Conservation (phyloP, 148 eudicot species). For the Fagopyrum esculentum region DNA sequence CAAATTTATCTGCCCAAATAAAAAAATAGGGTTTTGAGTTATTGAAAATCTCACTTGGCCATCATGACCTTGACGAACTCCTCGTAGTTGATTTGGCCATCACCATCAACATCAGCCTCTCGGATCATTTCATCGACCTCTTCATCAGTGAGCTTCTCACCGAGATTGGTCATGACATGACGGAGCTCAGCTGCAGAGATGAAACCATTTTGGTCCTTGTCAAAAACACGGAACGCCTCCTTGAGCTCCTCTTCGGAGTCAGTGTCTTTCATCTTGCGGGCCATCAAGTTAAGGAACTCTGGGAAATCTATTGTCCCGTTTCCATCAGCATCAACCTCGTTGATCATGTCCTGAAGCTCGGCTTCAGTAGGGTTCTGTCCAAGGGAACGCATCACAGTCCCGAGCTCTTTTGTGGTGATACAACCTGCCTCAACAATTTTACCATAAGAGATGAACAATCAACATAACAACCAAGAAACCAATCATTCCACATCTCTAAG, state of each 20-base stretch:
- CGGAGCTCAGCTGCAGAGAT: slow-evolving; percentile 80
- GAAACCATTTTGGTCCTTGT: slow-evolving; percentile 81
- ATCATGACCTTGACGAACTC: slow-evolving; percentile 76
- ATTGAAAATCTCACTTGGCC: slow-evolving; percentile 39
- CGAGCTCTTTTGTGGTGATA: slow-evolving; percentile 84
- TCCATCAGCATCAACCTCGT: slow-evolving; percentile 65
- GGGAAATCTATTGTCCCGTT: slow-evolving; percentile 76
- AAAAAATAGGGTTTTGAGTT: slow-evolving; percentile 1
- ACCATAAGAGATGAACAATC: not conserved
- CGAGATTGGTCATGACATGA: slow-evolving; percentile 74
- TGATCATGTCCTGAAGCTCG: slow-evolving; percentile 73
- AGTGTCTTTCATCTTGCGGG: slow-evolving; percentile 72
- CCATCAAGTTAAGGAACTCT: slow-evolving; percentile 73
- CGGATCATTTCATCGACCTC: slow-evolving; percentile 84
- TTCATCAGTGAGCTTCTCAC: slow-evolving; percentile 79
- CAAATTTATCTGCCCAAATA: slow-evolving; percentile 4
- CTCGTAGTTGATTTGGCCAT: slow-evolving; percentile 74
- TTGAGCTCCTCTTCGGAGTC: slow-evolving; percentile 79
- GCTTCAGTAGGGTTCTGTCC: slow-evolving; percentile 85
- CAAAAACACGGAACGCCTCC: slow-evolving; percentile 76
- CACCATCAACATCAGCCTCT: slow-evolving; percentile 76
- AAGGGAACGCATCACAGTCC: slow-evolving; percentile 75
- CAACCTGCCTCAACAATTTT: slow-evolving; percentile 35
- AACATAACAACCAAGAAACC: not conserved
- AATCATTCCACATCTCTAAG: not conserved